Percentiles rank a stretch among this genome's conserved stretches.
These are phyloP conservation scores for Thielaviopsis euricoi DNA, from an alignment of 2,329 filamentous ascomycete species.

Conservation along the genomic window DNA sequence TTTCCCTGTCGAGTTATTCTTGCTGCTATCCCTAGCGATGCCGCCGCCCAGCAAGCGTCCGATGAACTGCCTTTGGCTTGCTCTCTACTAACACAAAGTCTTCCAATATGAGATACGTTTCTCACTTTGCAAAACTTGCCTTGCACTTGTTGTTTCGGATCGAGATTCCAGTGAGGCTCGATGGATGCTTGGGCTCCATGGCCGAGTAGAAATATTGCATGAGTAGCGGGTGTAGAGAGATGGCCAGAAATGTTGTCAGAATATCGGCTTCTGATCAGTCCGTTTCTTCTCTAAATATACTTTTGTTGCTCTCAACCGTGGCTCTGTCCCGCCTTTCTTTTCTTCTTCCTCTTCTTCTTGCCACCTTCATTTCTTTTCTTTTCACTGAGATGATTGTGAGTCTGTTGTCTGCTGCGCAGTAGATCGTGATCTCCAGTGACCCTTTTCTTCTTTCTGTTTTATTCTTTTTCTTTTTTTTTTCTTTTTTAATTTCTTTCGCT, in stretches of 20 bases:
- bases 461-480: background rate
- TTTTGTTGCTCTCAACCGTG: slow-evolving; percentile 1
- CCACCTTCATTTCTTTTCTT: background rate
- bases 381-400: background rate
- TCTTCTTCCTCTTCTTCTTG: background rate
- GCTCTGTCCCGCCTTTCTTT: background rate
- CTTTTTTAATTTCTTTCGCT: background rate
- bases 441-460: background rate
- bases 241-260: background rate
- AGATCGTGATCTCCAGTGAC: background rate
- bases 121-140: background rate
- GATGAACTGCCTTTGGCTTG: background rate
- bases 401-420: background rate
- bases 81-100: no score
- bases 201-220: background rate
- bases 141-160: slow-evolving; percentile 5
- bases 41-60: background rate
- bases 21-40: background rate
- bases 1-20: background rate
- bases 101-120: background rate
- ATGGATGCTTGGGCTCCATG: background rate
- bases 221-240: background rate
- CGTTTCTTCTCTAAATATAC: background rate
- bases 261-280: background rate
- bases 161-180: slow-evolving; percentile 2